Base-by-base conservation (phyloP, 2,329 filamentous ascomycete species). In the Stachybotrys chlorohalonatus region DNA sequence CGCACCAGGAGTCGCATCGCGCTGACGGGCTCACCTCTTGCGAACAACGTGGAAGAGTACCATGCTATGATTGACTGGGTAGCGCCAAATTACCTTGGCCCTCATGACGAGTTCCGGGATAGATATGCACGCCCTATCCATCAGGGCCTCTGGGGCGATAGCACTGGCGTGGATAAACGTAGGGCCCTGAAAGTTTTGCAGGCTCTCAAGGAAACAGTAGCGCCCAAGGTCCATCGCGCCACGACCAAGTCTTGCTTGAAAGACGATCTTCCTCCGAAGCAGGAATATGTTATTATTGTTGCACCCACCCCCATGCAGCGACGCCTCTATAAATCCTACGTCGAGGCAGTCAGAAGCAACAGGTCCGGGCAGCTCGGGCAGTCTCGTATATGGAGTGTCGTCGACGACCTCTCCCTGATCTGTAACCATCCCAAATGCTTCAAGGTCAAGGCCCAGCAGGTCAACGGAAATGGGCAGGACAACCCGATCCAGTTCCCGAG, bases 31-130 rank as follows among this genome's bases (percentile, higher is more conserved):
- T 93, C 91, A 0, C 92, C 92, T 1, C 74, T 96, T 52, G 85
- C 89, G 5, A 96, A 96, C 64, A 88, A 90, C 52, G 83, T 96
- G 0, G 74, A 80, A 31, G 92, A 96, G 62, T 95, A 95, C 64
- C 90, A 86, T 64, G 74, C 84, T n/a, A 89, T 95, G 82, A 86
- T 96, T 55, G 81, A 92, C 58, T 96, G 90, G 90, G 84, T 94
- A 52, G 85, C 89, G 1, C 88, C 89, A 0, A 83, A 82, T 30
- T 96, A 89, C 65, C 76, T 96, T 3, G 90, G 90, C 0, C 77
- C 81, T 4, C 69, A 78, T 9, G 63, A 69, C 0, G 86, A 92
- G 63, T 96, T 96, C 67, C 79, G 76, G 17, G 66, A 75, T 0
- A 80, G 84, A n/a, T 96, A 87, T 64, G 80, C 83, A 6, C 78